A percentile compares a stretch with the other conserved stretches of the same genome.
These are phyloP conservation scores for Aspergillus unguis DNA, from an alignment of 2,329 filamentous ascomycete species.

Conservation along the genomic window DNA sequence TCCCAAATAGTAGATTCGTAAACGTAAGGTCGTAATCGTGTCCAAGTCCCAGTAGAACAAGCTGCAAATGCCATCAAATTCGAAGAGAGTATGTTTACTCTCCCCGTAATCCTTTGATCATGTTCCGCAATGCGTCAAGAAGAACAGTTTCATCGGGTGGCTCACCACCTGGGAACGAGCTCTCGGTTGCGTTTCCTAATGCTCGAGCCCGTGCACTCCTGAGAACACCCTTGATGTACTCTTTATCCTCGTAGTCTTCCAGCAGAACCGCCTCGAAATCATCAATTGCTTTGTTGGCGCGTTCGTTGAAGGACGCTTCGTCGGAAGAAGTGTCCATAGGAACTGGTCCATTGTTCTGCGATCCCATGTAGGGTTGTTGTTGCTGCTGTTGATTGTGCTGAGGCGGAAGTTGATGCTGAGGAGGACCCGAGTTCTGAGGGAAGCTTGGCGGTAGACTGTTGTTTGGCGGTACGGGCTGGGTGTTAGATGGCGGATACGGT, in stretches of 20 bases:
- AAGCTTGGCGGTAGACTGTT: slow-evolving; percentile 12
- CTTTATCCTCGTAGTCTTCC: slow-evolving; percentile 46
- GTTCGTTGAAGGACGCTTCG: slow-evolving; percentile 37
- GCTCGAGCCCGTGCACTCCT: slow-evolving; percentile 43
- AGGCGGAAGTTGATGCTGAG: slow-evolving; percentile 19
- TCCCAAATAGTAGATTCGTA: slow-evolving; percentile 10
- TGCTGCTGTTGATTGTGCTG: slow-evolving; percentile 20
- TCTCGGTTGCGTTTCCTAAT: slow-evolving; percentile 38
- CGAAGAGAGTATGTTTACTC: slow-evolving; percentile 18
- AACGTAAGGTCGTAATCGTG: slow-evolving; percentile 15
- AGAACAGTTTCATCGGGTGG: slow-evolving; percentile 45
- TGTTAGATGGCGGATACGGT: slow-evolving; percentile 22
- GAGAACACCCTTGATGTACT: slow-evolving; percentile 44
- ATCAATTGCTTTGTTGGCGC: slow-evolving; percentile 44
- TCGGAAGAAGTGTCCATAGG: slow-evolving; percentile 26
- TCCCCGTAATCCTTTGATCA: slow-evolving; percentile 41
- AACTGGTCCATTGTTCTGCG: slow-evolving; percentile 19
- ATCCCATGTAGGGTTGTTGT: slow-evolving; percentile 15
- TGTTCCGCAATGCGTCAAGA: slow-evolving; percentile 38
- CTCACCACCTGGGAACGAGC: slow-evolving; percentile 43
- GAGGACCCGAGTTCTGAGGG: slow-evolving; percentile 15
- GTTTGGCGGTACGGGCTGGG: slow-evolving; percentile 15
- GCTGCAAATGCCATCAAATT: neutral
- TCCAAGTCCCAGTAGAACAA: neutral
- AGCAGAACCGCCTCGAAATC: slow-evolving; percentile 45